phyloP scores from a whole-genome alignment of 331 rosid genomes.

The Phaseolus coccineus region DNA sequence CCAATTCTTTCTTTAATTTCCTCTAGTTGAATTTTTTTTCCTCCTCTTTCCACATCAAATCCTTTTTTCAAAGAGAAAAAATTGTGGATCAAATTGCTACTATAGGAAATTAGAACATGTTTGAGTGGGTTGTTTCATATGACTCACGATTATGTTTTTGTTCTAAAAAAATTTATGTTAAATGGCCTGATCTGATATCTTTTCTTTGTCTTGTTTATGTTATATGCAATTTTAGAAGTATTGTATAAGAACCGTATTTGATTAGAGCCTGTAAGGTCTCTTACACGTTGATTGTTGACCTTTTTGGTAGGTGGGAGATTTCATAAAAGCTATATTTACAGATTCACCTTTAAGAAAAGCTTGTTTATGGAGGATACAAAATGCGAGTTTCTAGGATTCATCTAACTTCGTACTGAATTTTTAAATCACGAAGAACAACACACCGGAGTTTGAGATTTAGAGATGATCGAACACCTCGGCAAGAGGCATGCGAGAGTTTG shows the following conservation, averaged over 20 bases:
- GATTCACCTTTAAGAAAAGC: constrained; percentile 88
- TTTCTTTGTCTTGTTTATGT: not conserved
- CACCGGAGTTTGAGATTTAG: constrained; percentile 12
- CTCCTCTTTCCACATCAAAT: not conserved
- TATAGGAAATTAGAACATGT: not conserved
- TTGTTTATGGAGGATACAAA: constrained; percentile 83
- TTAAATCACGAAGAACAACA: not conserved
- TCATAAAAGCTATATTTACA: constrained; percentile 87
- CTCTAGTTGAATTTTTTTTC: not conserved
- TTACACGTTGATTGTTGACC: constrained; percentile 3
- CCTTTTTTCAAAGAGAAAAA: not conserved
- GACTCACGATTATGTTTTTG: not conserved
- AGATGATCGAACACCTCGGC: constrained; percentile 15
- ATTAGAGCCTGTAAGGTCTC: constrained; percentile 2
- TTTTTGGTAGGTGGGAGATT: constrained; percentile 71
- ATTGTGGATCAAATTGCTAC: constrained; percentile 17
- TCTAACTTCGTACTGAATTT: constrained; percentile 15
- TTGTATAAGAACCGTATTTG: constrained; percentile 12
- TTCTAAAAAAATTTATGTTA: not conserved
- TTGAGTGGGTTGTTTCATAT: not conserved
- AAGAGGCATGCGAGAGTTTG: constrained; percentile 35
- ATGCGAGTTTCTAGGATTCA: constrained; percentile 50
- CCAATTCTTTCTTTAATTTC: not conserved
- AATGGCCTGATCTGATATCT: constrained; percentile 6
- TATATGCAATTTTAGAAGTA: not conserved